Evolutionary conservation across 805 yeast genomes (phyloP).

Genomic region (Candida tibetensis): DNA sequence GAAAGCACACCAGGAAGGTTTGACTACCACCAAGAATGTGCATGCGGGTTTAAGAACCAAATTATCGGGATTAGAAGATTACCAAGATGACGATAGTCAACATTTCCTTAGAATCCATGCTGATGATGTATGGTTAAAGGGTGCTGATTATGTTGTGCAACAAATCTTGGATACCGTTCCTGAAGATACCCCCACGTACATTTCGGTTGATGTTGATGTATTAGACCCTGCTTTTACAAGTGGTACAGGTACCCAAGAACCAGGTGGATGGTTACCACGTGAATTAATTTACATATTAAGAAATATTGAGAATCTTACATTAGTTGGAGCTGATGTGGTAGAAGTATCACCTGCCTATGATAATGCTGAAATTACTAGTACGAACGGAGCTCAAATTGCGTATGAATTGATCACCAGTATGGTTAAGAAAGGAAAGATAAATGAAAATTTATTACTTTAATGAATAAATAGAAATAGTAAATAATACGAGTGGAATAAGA

Average conservation of each 20-base stretch:
- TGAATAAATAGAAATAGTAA: background rate
- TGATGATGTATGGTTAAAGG: constrained; percentile 71
- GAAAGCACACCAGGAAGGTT: constrained; percentile 73
- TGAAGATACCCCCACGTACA: constrained; percentile 62
- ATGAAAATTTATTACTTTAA: no score
- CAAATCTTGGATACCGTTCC: constrained; percentile 56
- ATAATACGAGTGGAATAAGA: constrained; percentile 2
- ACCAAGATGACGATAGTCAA: constrained; percentile 67
- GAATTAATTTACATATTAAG: constrained; percentile 50
- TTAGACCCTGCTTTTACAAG: constrained; percentile 57
- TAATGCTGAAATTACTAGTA: constrained; percentile 60
- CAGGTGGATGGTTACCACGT: constrained; percentile 58
- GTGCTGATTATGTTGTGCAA: constrained; percentile 56
- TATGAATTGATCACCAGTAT: constrained; percentile 70
- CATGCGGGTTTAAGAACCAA: constrained; percentile 80
- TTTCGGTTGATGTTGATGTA: constrained; percentile 74
- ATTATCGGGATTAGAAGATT: constrained; percentile 58
- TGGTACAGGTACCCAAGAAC: constrained; percentile 60
- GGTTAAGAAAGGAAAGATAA: constrained; percentile 57
- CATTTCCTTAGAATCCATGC: constrained; percentile 69
- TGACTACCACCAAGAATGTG: constrained; percentile 55
- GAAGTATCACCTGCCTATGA: constrained; percentile 66
- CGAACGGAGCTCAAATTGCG: constrained; percentile 70
- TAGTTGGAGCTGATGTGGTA: constrained; percentile 57
- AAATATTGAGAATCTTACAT: constrained; percentile 39